Evolutionary conservation across 2,329 filamentous ascomycete genomes (phyloP), one percentile per base, ranked within the genome.

Genomic region (Fusarium sp.): DNA sequence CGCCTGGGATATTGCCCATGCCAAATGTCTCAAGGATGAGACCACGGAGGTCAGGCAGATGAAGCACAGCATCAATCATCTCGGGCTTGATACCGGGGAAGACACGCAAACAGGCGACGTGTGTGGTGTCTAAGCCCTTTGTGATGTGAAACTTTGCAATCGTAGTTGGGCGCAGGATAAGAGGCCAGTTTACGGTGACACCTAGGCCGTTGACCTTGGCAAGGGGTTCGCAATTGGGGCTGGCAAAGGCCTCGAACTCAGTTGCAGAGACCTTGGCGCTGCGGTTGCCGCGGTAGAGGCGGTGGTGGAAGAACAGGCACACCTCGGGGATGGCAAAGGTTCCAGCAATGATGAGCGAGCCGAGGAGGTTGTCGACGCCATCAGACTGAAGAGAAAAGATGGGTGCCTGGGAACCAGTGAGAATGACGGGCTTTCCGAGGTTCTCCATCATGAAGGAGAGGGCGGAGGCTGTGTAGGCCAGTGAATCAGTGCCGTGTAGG

Each of bases 311-410:
- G 86, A 97, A 98, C 38, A 98, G 88, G 80, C 94, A 95, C 62
- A 98, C 95, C 82, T 98, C 95, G 0, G 95, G 95, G 67, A 98
- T 94, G 85, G 94, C 93, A 80, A 97, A 97, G 69, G 96, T 96
- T 37, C 94, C 94, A 4, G 95, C 95, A 65, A 98, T 93, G 79
- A 98, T 94, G 79, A 98, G 88, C 2, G 94, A 95, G 22, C 94
- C 94, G 6, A 98, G 89, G 14, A 98, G 88, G 79, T 98, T 98
- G 84, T 97, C 95, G 40, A 95, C 93, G 11, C 95, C 95, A 82
- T 98, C 95, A 61, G 93, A 96, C 83, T 98, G 95, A 29, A 97
- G 89, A 70, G 95, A 92, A 77, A 96, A 93, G 88, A 98, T 98
- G 56, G 94, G 94, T 1, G 95, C 93, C 80, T 94, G 93, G 4